These are phyloP conservation scores for Globisporangium canariense DNA, from an alignment of 352 stramenopile species.

Conservation along the genomic window DNA sequence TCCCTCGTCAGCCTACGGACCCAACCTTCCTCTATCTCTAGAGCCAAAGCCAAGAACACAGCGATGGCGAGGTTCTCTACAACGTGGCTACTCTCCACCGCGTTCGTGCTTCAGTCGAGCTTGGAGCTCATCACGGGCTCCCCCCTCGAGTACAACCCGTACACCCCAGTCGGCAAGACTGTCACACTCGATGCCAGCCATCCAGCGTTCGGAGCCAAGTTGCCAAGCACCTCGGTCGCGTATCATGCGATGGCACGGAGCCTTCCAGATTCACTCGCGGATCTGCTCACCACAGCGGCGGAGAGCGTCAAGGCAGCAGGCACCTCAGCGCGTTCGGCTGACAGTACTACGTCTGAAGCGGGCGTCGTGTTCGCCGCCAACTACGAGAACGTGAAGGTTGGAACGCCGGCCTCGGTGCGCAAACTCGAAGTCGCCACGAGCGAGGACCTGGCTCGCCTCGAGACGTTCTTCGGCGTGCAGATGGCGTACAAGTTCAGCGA, in stretches of 20 bases:
- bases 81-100: not conserved
- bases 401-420: not conserved
- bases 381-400: slow-evolving; percentile 5
- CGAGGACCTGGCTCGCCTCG: slow-evolving; percentile 40
- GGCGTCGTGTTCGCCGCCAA: slow-evolving; percentile 5
- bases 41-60: not conserved
- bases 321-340: not conserved
- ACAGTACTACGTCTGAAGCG: not conserved
- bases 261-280: slow-evolving; percentile 13
- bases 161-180: slow-evolving; percentile 8
- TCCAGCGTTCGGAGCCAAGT: slow-evolving; percentile 6
- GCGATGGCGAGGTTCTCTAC: not conserved
- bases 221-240: slow-evolving; percentile 1
- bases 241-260: slow-evolving; percentile 10
- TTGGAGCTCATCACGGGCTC: not conserved
- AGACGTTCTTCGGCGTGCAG: slow-evolving; percentile 37
- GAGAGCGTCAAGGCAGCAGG: not conserved
- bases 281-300: slow-evolving; percentile 5
- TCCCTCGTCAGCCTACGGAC: not conserved
- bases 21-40: not conserved
- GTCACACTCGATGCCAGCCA: slow-evolving; percentile 13
- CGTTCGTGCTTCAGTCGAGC: slow-evolving; percentile 1
- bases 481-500: slow-evolving; percentile 39
- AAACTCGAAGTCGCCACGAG: slow-evolving; percentile 18
- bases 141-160: slow-evolving; percentile 14